Base-by-base conservation (phyloP, 495 filamentous ascomycete species). In the Diplogelasinospora grovesii region DNA sequence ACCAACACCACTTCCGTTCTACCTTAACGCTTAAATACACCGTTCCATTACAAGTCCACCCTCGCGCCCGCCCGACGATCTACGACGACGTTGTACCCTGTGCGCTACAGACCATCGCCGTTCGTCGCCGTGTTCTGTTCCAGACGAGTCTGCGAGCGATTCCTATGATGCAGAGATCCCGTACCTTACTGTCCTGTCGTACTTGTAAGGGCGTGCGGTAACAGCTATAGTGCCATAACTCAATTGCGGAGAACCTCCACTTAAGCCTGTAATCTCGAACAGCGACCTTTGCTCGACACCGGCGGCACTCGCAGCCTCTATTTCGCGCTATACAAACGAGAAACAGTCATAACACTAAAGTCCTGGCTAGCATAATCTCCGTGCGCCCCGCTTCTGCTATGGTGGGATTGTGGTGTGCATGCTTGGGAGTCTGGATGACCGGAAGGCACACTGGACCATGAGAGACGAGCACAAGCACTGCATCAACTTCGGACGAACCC, bases 81-180 rank as follows among this genome's bases (percentile, higher is more conserved):
- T n/a, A n/a, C n/a, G n/a, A n/a, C n/a, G n/a, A n/a, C n/a, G n/a
- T n/a, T n/a, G n/a, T n/a, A n/a, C n/a, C n/a, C n/a, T n/a, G n/a
- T n/a, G n/a, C n/a, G n/a, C n/a, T n/a, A n/a, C n/a, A n/a, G n/a
- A n/a, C n/a, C n/a, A n/a, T n/a, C n/a, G n/a, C n/a, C n/a, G 22
- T 16, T 20, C 25, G 35, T 28, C 22, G 36, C 13, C 13, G 6
- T 16, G 22, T 16, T n/a, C 16, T 27, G 36, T 24, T 11, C n/a
- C 14, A 10, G 22, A 15, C 13, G 3, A 4, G 6, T 13, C 19
- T 5, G 39, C 13, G n/a, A n/a, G n/a, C 28, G 28, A 8, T 6
- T 14, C 16, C 26, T n/a, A 39, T 14, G 36, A 45, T 39, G 43
- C 43, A 24, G 21, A 34, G 22, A 38, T 16, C 22, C 36, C 16